These are phyloP conservation scores for Fusarium sp. DNA, from an alignment of 2,329 filamentous ascomycete genomes.

Conservation along the genomic window DNA sequence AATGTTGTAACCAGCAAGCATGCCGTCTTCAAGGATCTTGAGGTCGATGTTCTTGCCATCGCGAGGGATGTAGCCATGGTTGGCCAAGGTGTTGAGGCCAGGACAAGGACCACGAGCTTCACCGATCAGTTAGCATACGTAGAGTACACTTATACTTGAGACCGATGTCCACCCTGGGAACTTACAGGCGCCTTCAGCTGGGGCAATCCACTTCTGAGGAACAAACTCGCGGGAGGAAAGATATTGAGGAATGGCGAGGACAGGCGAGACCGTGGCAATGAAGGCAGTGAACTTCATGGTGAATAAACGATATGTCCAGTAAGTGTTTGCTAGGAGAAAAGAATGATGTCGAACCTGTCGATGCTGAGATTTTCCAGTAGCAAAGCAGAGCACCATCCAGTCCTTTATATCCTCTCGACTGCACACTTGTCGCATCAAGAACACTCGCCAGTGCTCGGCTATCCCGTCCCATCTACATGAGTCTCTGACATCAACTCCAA, in stretches of 20 bases:
- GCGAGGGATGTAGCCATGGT: conserved; percentile 15
- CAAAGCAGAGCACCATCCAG: rapidly evolving
- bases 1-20: conserved; percentile 15
- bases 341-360: not conserved
- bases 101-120: conserved; percentile 19
- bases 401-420: not conserved
- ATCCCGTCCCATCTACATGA: not conserved
- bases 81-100: conserved; percentile 12
- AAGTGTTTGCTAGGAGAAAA: not conserved
- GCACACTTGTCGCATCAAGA: too few species aligned
- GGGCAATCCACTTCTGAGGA: conserved; percentile 16
- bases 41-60: conserved; percentile 14
- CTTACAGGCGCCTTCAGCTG: not conserved
- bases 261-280: rapidly evolving
- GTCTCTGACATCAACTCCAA: rapidly evolving
- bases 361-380: not conserved
- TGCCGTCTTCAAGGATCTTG: conserved; percentile 3
- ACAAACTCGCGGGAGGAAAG: not conserved
- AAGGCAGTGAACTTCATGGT: conserved; percentile 2
- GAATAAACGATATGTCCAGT: not conserved
- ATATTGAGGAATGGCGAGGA: not conserved
- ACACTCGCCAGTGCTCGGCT: rapidly evolving
- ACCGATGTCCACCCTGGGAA: rapidly evolving
- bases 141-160: too few species aligned
- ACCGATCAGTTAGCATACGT: not conserved